phyloP scores from a whole-genome alignment of 306 rosid genomes.

The Quercus engelmannii region DNA sequence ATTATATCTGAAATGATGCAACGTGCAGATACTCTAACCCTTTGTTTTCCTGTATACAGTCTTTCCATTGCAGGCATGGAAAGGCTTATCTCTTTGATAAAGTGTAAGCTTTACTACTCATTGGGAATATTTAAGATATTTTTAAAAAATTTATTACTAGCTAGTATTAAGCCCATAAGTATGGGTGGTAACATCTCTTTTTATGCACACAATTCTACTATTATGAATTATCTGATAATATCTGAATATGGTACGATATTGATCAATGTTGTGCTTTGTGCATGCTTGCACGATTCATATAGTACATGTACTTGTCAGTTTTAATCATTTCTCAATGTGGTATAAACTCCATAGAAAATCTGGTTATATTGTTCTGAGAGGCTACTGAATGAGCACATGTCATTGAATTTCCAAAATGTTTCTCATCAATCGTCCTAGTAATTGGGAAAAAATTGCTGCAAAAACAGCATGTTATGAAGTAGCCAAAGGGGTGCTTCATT shows the following conservation, averaged over 20 bases:
- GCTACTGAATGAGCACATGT: neutral
- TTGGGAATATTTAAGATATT: neutral
- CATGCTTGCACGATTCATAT: neutral
- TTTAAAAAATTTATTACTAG: neutral
- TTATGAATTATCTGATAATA: neutral
- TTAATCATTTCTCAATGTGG: neutral
- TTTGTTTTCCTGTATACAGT: constrained; percentile 34
- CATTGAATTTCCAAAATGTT: neutral
- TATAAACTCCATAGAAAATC: neutral
- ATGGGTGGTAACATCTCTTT: neutral
- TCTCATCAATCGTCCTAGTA: neutral
- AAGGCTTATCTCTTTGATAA: constrained; percentile 65
- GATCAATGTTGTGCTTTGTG: neutral
- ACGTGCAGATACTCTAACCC: constrained; percentile 21
- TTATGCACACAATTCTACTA: neutral
- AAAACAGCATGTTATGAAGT: neutral
- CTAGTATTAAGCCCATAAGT: constrained; percentile 7
- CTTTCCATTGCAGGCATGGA: constrained; percentile 68
- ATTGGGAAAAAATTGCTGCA: neutral
- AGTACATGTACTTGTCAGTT: neutral
- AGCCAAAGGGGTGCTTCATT: neutral
- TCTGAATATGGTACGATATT: neutral
- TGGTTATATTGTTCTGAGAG: neutral
- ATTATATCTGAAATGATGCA: constrained; percentile 14
- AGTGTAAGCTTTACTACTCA: constrained; percentile 45